Base-by-base conservation (phyloP, 2,329 filamentous ascomycete species). In the Talaromyces verruculosus region DNA sequence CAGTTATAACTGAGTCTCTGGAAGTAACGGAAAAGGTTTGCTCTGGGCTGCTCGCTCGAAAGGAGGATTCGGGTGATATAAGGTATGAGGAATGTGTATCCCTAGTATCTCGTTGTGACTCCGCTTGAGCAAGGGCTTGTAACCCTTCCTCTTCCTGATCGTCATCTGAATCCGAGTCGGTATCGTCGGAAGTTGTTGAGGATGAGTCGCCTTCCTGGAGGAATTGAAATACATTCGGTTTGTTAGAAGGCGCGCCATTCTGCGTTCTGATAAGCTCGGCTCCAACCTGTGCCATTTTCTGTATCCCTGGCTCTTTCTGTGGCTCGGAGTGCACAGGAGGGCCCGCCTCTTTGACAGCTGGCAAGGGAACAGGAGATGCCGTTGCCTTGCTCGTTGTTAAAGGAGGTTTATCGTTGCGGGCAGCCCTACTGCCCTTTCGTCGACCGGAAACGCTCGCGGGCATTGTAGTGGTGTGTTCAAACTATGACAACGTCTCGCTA, bases 171-270 rank as follows among this genome's bases (percentile, higher is more conserved):
- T 79, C 76, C 19, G 60, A 59, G 45, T 63, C 55, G 22, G 41
- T 60, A 19, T 57, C 39, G 13, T 58, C 45, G 6, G 65, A 51
- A n/a, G 53, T 35, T 17, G 65, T 43, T 58, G 61, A 63, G 5
- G 64, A 65, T 13, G 65, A 66, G 35, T 66, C 65, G 41, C 60
- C 65, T 58, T 63, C 49, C 60, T 66, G 65, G 6, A 80, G 71
- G 55, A 76, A 80, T 53, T 80, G 73, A 68, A 80, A 80, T 8
- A 80, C 78, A 69, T 79, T 75, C 4, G 77, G 77, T 15, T 61
- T 47, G 49, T 43, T 51, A 45, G 57, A 45, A 45, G 37, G 35
- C 25, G 43, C 22, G 28, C 37, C 47, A 49, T 41, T 58, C 35
- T 66, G 60, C 35, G 39, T 43, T 63, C 39, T 63, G 30, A 49